Conservation (phyloP, 257 asterid genomes). For the Eucommia ulmoides region DNA sequence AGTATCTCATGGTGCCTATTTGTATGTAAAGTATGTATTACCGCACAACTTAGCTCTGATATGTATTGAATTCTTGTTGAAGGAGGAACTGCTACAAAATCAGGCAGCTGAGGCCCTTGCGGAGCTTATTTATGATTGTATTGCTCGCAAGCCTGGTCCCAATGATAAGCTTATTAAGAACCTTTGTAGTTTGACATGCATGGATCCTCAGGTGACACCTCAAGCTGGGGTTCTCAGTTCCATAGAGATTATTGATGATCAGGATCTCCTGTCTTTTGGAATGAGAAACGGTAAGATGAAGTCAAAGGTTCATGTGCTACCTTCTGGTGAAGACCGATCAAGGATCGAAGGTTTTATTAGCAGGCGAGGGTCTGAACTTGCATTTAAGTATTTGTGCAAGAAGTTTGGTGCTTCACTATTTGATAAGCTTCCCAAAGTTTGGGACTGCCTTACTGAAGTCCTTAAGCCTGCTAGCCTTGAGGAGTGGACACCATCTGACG, state of each 20-base stretch:
- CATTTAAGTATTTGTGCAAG: conserved; percentile 72
- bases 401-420: conserved; percentile 78
- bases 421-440: conserved; percentile 79
- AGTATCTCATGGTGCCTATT: conserved; percentile 5
- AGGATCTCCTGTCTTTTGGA: conserved; percentile 70
- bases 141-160: conserved; percentile 88
- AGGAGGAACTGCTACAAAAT: conserved; percentile 94
- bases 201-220: conserved; percentile 98
- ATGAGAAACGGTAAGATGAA: conserved; percentile 43
- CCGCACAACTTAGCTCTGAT: conserved; percentile 8
- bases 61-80: conserved; percentile 20
- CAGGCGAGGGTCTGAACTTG: conserved; percentile 95
- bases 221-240: conserved; percentile 80
- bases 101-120: conserved; percentile 95
- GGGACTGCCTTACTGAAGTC: conserved; percentile 95
- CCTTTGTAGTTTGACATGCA: conserved; percentile 66
- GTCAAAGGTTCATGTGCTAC: conserved; percentile 52
- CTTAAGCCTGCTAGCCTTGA: conserved; percentile 69
- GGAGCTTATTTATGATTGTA: conserved; percentile 79
- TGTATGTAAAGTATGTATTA: conserved; percentile 6
- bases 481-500: conserved; percentile 49
- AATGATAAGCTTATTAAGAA: conserved; percentile 90
- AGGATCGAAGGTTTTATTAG: conserved; percentile 83
- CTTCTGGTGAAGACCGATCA: conserved; percentile 80
- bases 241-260: conserved; percentile 79